Evolutionary conservation across 208 protist species (phyloP).

Genomic region (Leishmania mexicana): DNA sequence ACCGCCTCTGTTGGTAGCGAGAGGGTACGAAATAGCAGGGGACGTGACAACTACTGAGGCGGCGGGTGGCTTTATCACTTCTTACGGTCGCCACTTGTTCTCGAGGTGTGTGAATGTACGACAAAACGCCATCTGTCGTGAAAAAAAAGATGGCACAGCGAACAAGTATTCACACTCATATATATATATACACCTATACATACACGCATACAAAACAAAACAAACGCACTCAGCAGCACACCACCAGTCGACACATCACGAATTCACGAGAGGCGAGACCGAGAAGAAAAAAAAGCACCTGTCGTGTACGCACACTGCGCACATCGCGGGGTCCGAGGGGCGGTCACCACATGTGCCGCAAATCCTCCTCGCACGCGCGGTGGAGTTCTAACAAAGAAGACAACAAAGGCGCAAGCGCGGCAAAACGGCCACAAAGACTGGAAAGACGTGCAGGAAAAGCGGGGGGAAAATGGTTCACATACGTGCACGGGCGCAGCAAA

Average conservation of each 20-base stretch:
- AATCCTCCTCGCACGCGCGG: neutral
- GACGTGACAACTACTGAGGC: neutral
- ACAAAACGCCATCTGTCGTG: neutral
- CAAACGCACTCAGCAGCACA: neutral
- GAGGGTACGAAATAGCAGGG: neutral
- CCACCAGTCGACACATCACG: neutral
- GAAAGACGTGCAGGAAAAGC: neutral
- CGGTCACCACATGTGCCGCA: neutral
- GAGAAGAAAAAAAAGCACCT: neutral
- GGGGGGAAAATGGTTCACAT: neutral
- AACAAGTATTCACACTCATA: neutral
- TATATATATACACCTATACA: neutral
- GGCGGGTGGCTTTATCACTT: neutral
- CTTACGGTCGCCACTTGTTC: neutral
- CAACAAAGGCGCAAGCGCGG: neutral
- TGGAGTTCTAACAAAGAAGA: neutral
- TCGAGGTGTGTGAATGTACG: neutral
- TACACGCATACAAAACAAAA: neutral
- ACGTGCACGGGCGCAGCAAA: neutral
- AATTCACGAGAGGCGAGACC: neutral
- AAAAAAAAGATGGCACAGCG: neutral
- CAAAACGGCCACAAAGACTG: neutral
- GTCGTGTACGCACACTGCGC: neutral
- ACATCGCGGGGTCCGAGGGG: neutral
- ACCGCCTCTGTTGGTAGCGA: neutral